Conservation (phyloP, 257 asterid species). For the Datura wrightii region DNA sequence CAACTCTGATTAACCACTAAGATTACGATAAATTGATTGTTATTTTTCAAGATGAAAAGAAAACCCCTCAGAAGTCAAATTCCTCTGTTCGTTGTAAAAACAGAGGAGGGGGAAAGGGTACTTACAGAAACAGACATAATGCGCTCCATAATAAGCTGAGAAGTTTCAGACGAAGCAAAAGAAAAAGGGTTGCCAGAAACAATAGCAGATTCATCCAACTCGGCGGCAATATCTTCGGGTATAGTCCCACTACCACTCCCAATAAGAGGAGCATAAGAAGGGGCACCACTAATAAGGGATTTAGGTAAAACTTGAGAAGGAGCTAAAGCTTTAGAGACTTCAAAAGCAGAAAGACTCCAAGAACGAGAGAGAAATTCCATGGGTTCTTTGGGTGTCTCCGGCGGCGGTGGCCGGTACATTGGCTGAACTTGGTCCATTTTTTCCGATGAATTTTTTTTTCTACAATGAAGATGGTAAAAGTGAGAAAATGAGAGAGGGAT, state of each 20-base stretch:
- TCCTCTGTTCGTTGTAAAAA: not conserved
- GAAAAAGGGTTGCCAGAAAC: slow-evolving; percentile 89
- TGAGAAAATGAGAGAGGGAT: not conserved
- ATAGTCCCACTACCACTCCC: slow-evolving; percentile 50
- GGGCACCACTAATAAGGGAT: slow-evolving; percentile 24
- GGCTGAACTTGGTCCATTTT: slow-evolving; percentile 70
- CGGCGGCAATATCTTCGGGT: slow-evolving; percentile 63
- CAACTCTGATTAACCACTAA: no score
- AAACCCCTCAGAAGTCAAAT: not conserved
- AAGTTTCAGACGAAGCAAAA: slow-evolving; percentile 83
- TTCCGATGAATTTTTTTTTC: not conserved
- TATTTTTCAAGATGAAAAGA: no score
- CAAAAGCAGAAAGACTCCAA: slow-evolving; percentile 87
- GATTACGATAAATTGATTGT: no score
- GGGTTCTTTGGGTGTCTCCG: slow-evolving; percentile 89
- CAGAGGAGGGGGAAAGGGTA: slow-evolving; percentile 2
- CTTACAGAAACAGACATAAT: slow-evolving; percentile 98
- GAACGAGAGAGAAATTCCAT: slow-evolving; percentile 97
- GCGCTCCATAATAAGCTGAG: slow-evolving; percentile 92
- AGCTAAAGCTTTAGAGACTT: slow-evolving; percentile 74
- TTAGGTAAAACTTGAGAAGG: slow-evolving; percentile 47
- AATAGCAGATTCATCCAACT: slow-evolving; percentile 54
- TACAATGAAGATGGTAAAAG: not conserved
- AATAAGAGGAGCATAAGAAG: not conserved
- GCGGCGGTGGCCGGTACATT: slow-evolving; percentile 76